Percentiles rank a stretch among this genome's conserved stretches.
Evolutionary conservation across 768 basidiomycete genomes (phyloP).

Genomic region (Rhodotorula taiwanensis): DNA sequence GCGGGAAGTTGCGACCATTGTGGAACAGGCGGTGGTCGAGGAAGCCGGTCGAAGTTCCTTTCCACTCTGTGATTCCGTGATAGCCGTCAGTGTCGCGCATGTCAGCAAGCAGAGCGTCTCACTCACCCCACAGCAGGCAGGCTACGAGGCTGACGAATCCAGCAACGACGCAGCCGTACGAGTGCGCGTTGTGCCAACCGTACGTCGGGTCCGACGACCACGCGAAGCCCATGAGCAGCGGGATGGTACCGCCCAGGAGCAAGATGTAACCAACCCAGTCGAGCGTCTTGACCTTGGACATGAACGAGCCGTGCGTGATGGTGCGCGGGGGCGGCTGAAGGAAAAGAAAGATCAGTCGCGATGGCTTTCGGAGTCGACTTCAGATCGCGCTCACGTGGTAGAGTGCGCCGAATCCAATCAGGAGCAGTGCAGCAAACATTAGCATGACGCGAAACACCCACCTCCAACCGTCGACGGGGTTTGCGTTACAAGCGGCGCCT

Average conservation of each 20-base stretch:
- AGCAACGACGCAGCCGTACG: slow-evolving; percentile 3
- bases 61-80: slow-evolving; percentile 19
- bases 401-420: background rate
- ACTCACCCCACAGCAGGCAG: background rate
- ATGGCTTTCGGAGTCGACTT: too few species aligned
- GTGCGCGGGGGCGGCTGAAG: slow-evolving; percentile 9
- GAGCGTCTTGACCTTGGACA: background rate
- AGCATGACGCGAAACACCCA: slow-evolving; percentile 2
- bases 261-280: slow-evolving; percentile 16
- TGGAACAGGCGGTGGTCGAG: background rate
- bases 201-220: background rate
- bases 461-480: slow-evolving; percentile 12
- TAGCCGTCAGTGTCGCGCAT: too few species aligned
- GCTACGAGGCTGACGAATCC: background rate
- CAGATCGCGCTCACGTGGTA: too few species aligned
- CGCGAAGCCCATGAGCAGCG: slow-evolving; percentile 12
- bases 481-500: background rate
- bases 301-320: background rate
- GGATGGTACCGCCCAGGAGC: slow-evolving; percentile 4
- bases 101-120: too few species aligned
- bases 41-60: slow-evolving; percentile 6
- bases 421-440: background rate
- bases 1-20: too few species aligned
- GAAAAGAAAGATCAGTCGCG: too few species aligned
- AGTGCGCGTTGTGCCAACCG: slow-evolving; percentile 10